Evolutionary conservation across 768 basidiomycete genomes (phyloP), one percentile per base, ranked within the genome.

Genomic region (Agrocybe chaxingu): DNA sequence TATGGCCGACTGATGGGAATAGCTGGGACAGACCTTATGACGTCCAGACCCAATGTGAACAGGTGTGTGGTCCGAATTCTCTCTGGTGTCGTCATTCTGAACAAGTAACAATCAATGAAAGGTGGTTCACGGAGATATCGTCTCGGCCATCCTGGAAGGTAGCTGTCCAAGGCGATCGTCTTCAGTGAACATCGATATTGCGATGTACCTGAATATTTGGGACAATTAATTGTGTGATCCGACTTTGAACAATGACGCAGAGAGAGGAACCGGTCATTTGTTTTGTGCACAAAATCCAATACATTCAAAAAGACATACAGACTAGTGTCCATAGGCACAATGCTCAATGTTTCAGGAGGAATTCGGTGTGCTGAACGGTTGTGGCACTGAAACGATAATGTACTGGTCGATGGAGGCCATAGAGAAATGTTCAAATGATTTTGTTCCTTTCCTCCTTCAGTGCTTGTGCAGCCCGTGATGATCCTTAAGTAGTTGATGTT

Each of bases 71-170:
- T 36, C 3, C 8, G 8, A 16, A 8, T 7, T 29, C 18, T n/a
- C 16, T 7, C 11, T 13, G 11, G 10, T 19, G 7, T 24, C 40
- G 24, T 9, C 10, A 9, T 19, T 32, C 3, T 31, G 0, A 34
- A 4, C 18, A 13, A 13, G 13, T 40, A 30, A 24, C 32, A 24
- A 24, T 16, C 24, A 11, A 19, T 45, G 9, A 4, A 5, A 74
- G 78, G 48, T 82, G 81, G 81, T 81, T 74, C 73, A 70, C 74
- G 48, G 77, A 72, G 13, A 62, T 83, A 41, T 64, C 66, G 8
- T 63, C 70, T 18, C 69, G 79, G 45, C 62, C 70, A 10, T 65
- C 78, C 1, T 82, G 81, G 81, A 54, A 60, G 47, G 68, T 67
- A 9, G 42, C 39, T 33, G 11, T 11, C 24, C 0, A 73, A 24